Evolutionary conservation across 2,329 filamentous ascomycete genomes (phyloP), one percentile per base, ranked within the genome.

Genomic region (Xylariales sp.): DNA sequence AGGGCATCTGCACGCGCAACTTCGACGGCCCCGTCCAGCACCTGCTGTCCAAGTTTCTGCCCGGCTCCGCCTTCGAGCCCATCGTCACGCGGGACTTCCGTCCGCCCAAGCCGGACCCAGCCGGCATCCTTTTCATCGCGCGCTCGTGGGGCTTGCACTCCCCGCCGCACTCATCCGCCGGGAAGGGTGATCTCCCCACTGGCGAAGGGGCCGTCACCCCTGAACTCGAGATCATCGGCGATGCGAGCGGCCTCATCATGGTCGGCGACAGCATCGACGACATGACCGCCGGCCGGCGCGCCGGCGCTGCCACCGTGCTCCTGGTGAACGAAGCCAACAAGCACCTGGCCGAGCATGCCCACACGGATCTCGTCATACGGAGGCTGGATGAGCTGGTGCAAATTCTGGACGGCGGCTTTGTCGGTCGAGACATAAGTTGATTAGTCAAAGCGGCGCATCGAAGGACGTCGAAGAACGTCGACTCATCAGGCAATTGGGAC

Each of bases 1-100:
- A 94, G 61, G 91, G 78, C 13, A 89, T 97, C 46, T 96, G 90
- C 65, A 97, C 93, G 3, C 77, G 93, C 55, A 97, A 98, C 67
- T 97, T 96, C 55, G 87, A 91, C 52, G 67, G 76, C 6, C 88
- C 88, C 5, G 87, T 93, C 2, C 65, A 72, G 32, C 83, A 90
- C 59, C 72, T 94, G 4, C 72, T 96, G 4, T 65, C 66, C 36
- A 93, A 81, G 33, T 93, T 93, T 59, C 71, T 96, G 7, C 69
- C 76, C 1, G 70, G 66, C 2, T 76, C 81, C 41, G 62, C 72
- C 28, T 95, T 96, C 58, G 59, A 73, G 15, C 91, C 90, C 5
- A 81, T 96, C 48, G 72, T 96, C 27, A 96, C 90, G 6, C 75
- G 91, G 10, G 88, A 89, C 40, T 93, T 89, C 62, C 72, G 69